Evolutionary conservation across 345 rosid species (phyloP).

Genomic region (Angophora floribunda): DNA sequence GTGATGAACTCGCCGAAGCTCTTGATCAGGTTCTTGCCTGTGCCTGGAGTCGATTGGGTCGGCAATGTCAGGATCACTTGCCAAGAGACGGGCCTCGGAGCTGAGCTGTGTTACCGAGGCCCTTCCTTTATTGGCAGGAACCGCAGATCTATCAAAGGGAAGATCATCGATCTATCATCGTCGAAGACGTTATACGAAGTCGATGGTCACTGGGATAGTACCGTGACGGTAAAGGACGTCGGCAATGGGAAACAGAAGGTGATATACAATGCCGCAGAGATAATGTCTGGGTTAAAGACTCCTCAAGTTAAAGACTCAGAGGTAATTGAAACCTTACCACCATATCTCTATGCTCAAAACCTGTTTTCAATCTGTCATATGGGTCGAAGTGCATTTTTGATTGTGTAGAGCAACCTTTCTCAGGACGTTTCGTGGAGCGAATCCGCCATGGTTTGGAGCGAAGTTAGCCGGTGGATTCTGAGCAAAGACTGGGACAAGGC

Average conservation of each 20-base stretch:
- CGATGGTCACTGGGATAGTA: slow-evolving; percentile 74
- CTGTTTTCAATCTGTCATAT: background rate
- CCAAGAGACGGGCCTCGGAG: slow-evolving; percentile 52
- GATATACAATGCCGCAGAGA: slow-evolving; percentile 55
- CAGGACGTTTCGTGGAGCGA: slow-evolving; percentile 54
- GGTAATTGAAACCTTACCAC: slow-evolving; percentile 18
- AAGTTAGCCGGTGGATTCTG: slow-evolving; percentile 46
- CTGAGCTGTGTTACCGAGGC: slow-evolving; percentile 33
- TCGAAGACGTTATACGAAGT: slow-evolving; percentile 31
- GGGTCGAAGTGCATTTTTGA: background rate
- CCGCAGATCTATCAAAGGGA: slow-evolving; percentile 53
- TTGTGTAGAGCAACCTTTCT: background rate
- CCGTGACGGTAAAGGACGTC: slow-evolving; percentile 45
- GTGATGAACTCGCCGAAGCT: slow-evolving; percentile 74
- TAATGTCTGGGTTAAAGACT: slow-evolving; percentile 38
- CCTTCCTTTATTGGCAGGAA: slow-evolving; percentile 29
- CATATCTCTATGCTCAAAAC: background rate
- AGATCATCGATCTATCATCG: slow-evolving; percentile 40
- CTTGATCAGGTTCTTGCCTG: slow-evolving; percentile 44
- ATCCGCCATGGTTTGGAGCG: slow-evolving; percentile 70
- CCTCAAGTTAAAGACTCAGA: slow-evolving; percentile 46
- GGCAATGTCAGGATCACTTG: slow-evolving; percentile 54
- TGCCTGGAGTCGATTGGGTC: slow-evolving; percentile 52
- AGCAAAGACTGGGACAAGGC: slow-evolving; percentile 68
- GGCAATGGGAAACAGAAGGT: slow-evolving; percentile 30